Evolutionary conservation across 176 grass and related monocot genomes (phyloP).

Genomic region (Stipa capillata): DNA sequence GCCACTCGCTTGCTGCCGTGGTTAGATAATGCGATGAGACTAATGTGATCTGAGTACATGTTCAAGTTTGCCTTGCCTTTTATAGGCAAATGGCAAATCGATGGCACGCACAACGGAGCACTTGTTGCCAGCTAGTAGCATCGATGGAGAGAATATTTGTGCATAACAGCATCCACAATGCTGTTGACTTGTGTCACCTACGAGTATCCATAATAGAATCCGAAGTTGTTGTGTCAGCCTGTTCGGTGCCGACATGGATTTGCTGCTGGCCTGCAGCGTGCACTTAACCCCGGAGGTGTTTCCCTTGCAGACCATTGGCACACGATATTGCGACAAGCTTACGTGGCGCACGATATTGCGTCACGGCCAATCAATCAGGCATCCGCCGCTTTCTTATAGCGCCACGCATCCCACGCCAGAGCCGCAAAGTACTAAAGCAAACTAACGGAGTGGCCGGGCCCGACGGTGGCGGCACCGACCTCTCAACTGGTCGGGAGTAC

Average conservation of each 20-base stretch:
- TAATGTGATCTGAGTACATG: background rate
- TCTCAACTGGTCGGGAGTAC: background rate
- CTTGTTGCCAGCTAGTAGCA: background rate
- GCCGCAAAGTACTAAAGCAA: background rate
- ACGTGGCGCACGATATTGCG: too few species aligned
- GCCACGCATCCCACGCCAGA: background rate
- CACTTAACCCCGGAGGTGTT: background rate
- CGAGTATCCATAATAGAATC: too few species aligned
- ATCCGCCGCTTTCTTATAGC: background rate
- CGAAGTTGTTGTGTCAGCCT: background rate
- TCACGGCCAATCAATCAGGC: too few species aligned
- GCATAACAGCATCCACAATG: background rate
- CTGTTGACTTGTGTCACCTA: background rate
- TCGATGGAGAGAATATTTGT: background rate
- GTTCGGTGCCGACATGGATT: background rate
- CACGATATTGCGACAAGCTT: too few species aligned
- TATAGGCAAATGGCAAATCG: constrained; percentile 17
- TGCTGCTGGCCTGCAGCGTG: background rate
- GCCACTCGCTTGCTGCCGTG: background rate
- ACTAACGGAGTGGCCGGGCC: background rate
- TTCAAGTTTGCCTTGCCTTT: background rate
- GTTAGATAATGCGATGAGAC: too few species aligned
- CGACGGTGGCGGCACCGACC: background rate
- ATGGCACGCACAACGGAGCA: too few species aligned
- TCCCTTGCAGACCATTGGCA: background rate